Percentiles rank a stretch among this genome's conserved stretches.
phyloP scores from a whole-genome alignment of 345 rosid genomes.

The Cardamine resedifolia region DNA sequence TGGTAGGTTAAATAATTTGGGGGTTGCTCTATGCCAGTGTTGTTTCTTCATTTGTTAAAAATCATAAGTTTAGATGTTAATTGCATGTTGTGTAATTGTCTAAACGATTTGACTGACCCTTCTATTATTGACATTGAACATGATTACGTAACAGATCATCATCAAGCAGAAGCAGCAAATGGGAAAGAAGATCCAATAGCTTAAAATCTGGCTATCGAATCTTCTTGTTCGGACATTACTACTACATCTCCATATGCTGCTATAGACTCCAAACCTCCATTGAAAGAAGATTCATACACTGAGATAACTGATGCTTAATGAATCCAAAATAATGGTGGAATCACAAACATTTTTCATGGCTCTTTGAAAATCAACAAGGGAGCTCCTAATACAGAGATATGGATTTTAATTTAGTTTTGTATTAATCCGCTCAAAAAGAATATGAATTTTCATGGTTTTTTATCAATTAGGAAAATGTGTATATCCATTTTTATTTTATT shows the following conservation, averaged over 20 bases:
- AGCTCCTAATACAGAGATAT: too few relatives aligned
- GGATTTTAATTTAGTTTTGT: too few relatives aligned
- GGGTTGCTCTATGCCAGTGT: too few relatives aligned
- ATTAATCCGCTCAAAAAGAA: too few relatives aligned
- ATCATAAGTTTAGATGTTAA: too few relatives aligned
- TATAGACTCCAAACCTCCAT: not conserved
- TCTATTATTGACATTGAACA: slow-evolving; percentile 21
- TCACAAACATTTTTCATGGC: slow-evolving; percentile 30
- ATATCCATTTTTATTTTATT: too few relatives aligned
- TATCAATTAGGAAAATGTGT: too few relatives aligned
- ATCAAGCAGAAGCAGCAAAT: slow-evolving; percentile 17
- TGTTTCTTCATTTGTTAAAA: too few relatives aligned
- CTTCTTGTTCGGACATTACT: slow-evolving; percentile 3
- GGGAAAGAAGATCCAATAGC: slow-evolving; percentile 4
- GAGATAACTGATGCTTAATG: slow-evolving; percentile 23
- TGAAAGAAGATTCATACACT: slow-evolving; percentile 19
- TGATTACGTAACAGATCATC: slow-evolving; percentile 8
- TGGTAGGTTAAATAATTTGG: too few relatives aligned
- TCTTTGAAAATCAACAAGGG: slow-evolving; percentile 16
- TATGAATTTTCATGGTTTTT: too few relatives aligned
- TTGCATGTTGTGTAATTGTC: too few relatives aligned
- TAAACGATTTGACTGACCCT: too few relatives aligned
- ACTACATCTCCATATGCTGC: slow-evolving; percentile 21
- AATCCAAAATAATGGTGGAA: not conserved
- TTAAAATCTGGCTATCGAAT: slow-evolving; percentile 5